A percentile compares a stretch with the other conserved stretches of the same genome.
phyloP scores from a whole-genome alignment of 176 grass and related monocot genomes.

The Stipa capillata region DNA sequence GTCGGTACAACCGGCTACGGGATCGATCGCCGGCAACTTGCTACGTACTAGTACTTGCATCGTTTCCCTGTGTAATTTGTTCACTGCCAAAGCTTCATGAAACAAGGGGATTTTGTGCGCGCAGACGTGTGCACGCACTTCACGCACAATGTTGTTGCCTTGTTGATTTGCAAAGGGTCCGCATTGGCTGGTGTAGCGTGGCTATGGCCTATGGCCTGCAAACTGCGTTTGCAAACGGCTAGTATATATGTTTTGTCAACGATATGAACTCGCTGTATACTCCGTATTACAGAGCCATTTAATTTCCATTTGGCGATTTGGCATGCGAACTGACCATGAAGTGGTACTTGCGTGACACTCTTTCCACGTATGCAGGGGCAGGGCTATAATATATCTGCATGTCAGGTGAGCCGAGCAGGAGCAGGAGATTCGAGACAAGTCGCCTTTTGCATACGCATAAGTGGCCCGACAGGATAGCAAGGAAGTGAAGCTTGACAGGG shows the following conservation, averaged over 20 bases:
- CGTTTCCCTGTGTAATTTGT: too few relatives aligned
- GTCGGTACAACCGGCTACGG: too few relatives aligned
- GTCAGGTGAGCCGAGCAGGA: background rate
- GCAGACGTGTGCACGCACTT: too few relatives aligned
- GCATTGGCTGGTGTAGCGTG: too few relatives aligned
- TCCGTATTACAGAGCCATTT: background rate
- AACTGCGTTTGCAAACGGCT: background rate
- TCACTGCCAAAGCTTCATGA: too few relatives aligned
- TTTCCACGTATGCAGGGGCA: background rate
- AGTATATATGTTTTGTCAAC: background rate
- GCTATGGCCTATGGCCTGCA: too few relatives aligned
- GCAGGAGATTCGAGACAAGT: background rate
- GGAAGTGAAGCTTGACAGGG: background rate
- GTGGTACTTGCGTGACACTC: background rate
- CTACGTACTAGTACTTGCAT: too few relatives aligned
- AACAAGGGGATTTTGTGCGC: too few relatives aligned
- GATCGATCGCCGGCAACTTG: too few relatives aligned
- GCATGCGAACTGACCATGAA: background rate
- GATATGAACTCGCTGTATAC: background rate
- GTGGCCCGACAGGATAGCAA: slow-evolving; percentile 17
- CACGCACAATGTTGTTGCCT: too few relatives aligned
- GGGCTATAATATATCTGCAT: too few relatives aligned
- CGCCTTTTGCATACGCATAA: slow-evolving; percentile 9
- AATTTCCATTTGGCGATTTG: background rate
- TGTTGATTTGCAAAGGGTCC: background rate